Percentiles rank a stretch among this genome's conserved stretches.
phyloP scores from a whole-genome alignment of 306 rosid species.

The Lathyrus sativus region DNA sequence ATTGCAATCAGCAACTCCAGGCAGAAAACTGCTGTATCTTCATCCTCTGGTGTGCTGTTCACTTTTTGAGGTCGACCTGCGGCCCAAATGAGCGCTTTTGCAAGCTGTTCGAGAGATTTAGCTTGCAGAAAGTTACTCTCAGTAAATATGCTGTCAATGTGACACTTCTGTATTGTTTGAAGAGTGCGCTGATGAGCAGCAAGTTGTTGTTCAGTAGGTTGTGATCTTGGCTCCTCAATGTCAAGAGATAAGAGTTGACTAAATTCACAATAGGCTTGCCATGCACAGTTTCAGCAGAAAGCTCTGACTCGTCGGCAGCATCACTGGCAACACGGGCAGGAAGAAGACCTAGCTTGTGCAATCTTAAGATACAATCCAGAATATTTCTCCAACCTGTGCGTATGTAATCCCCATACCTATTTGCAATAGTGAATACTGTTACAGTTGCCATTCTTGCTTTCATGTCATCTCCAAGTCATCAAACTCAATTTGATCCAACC shows the following conservation, averaged over 20 bases:
- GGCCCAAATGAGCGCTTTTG: conserved; percentile 90
- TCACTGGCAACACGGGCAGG: no score
- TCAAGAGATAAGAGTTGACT: conserved; percentile 98
- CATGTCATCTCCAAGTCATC: no score
- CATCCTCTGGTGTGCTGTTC: conserved; percentile 89
- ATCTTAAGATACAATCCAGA: no score
- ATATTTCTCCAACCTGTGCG: no score
- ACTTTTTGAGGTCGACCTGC: conserved; percentile 92
- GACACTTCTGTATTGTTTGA: conserved; percentile 90
- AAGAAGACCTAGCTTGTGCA: no score
- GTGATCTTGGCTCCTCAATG: conserved; percentile 95
- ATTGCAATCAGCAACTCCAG: conserved; percentile 92
- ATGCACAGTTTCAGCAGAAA: no score
- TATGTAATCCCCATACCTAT: no score
- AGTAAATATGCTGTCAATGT: conserved; percentile 88
- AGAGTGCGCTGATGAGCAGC: conserved; percentile 97
- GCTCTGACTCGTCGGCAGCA: no score
- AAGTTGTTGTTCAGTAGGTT: conserved; percentile 98
- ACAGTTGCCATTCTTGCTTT: no score
- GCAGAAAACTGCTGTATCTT: conserved; percentile 97
- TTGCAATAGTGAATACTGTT: no score
- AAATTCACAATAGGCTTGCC: no score
- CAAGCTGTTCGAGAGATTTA: conserved; percentile 91
- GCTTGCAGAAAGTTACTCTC: conserved; percentile 97
- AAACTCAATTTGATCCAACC: no score